Conservation (phyloP, 2,329 filamentous ascomycete species). For the Clarireedia monteithiana region DNA sequence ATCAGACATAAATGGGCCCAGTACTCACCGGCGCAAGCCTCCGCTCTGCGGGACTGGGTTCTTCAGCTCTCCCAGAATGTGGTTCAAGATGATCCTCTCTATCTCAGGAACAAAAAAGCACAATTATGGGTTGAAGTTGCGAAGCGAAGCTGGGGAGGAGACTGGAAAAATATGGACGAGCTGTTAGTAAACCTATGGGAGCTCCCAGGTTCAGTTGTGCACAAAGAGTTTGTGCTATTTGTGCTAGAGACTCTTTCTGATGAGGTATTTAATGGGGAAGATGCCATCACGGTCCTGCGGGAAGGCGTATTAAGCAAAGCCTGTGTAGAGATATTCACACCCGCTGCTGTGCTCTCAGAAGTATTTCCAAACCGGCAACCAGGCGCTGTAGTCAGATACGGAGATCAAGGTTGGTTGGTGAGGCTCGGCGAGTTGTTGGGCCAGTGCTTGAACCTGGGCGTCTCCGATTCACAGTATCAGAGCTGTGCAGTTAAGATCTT, state of each 20-base stretch:
- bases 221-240: slow-evolving; percentile 80
- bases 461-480: slow-evolving; percentile 59
- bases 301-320: slow-evolving; percentile 80
- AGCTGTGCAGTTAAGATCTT: slow-evolving; percentile 69
- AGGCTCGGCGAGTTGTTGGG: slow-evolving; percentile 68
- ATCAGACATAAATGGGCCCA: slow-evolving; percentile 79
- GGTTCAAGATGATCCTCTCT: slow-evolving; percentile 65
- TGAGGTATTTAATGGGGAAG: slow-evolving; percentile 87
- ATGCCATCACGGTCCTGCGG: slow-evolving; percentile 74
- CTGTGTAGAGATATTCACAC: slow-evolving; percentile 90
- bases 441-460: slow-evolving; percentile 60
- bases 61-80: slow-evolving; percentile 69
- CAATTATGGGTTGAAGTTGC: slow-evolving; percentile 93
- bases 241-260: slow-evolving; percentile 89
- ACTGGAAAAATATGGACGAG: slow-evolving; percentile 93
- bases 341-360: slow-evolving; percentile 64
- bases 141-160: slow-evolving; percentile 84
- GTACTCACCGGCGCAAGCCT: slow-evolving; percentile 60
- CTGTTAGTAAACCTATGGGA: slow-evolving; percentile 80
- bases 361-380: slow-evolving; percentile 65
- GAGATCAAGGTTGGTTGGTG: slow-evolving; percentile 79
- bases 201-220: slow-evolving; percentile 48
- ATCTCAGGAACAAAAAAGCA: slow-evolving; percentile 86
- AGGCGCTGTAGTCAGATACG: slow-evolving; percentile 59
- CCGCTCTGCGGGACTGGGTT: slow-evolving; percentile 66